Evolutionary conservation across 345 rosid genomes (phyloP), one percentile per base, ranked within the genome.

Genomic region (Populus deltoides): DNA sequence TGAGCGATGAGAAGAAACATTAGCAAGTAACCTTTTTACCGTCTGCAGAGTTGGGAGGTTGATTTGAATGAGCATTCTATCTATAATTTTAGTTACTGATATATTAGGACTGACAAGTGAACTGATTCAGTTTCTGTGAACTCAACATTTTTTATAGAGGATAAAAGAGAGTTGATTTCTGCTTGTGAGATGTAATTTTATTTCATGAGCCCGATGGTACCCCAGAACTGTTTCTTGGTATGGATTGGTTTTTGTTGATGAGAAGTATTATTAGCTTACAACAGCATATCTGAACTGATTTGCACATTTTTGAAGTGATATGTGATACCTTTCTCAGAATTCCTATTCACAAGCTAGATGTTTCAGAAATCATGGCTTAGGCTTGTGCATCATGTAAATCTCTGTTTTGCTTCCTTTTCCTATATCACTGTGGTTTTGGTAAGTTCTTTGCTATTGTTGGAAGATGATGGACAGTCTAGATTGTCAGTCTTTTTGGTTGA

Each of bases 1-100:
- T 75, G 39, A 72, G 86, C 59, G 80, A 82, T 82, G 95, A 92
- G 86, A 86, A 84, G 89, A 89, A 90, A 85, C 84, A 78, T 31
- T 91, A 90, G 89, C 63, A 74, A 79, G 38, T 49, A 22, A 15
- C 38, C 43, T 73, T 31, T 59, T 70, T 31, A 53, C 55, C 29
- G 29, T 73, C 38, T 24, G 22, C 69, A 63, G 62, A 51, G 77
- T 82, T 68, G 62, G 69, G 81, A 72, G 55, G 66, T 72, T 73
- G 77, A 68, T 78, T 39, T 45, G 55, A 81, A 75, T 78, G 68
- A 70, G 38, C 83, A 80, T 74, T 80, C 70, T 69, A 76, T 61
- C 65, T 80, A 79, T 67, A 77, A 57, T 67, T 36, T 66, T 75
- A 24, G 73, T 78, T 24, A 72, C 41, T 67, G 63, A 69, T 59